Conservation (phyloP, 129 eudicot genomes). For the Lonicera japonica region DNA sequence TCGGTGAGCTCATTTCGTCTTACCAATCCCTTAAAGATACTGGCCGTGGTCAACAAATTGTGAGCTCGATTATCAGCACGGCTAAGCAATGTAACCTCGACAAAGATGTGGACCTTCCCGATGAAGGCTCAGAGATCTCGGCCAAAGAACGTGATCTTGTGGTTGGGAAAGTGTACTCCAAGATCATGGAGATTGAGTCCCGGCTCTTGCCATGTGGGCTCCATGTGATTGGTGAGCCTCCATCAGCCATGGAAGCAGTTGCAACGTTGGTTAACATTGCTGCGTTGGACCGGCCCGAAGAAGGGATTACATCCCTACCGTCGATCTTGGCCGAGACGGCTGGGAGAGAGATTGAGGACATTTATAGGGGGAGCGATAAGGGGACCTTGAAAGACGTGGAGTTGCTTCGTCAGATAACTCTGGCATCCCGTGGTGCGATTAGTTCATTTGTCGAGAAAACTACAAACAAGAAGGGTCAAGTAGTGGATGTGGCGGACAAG, state of each 20-base stretch:
- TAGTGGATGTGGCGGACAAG: conserved; percentile 59
- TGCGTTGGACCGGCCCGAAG: conserved; percentile 94
- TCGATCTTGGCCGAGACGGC: conserved; percentile 79
- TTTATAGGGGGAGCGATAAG: conserved; percentile 87
- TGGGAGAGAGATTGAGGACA: conserved; percentile 88
- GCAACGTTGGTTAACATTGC: conserved; percentile 98
- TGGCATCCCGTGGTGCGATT: conserved; percentile 82
- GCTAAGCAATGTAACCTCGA: conserved; percentile 97
- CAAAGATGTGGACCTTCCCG: conserved; percentile 96
- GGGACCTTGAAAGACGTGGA: conserved; percentile 90
- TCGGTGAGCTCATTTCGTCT: conserved; percentile 86
- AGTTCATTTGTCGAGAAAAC: conserved; percentile 71
- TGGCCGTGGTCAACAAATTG: conserved; percentile 95
- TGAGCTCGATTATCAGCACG: conserved; percentile 88
- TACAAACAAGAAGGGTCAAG: conserved; percentile 88
- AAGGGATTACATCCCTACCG: conserved; percentile 74
- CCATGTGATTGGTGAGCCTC: conserved; percentile 98
- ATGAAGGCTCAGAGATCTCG: conserved; percentile 69
- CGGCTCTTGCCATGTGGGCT: conserved; percentile 95
- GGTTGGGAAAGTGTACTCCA: conserved; percentile 94
- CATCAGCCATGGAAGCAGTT: conserved; percentile 95
- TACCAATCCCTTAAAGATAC: conserved; percentile 95
- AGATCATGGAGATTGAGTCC: conserved; percentile 98
- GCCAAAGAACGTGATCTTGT: conserved; percentile 76
- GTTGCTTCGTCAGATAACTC: conserved; percentile 75